Base-by-base conservation (phyloP, 192 early-diverging fungal species). In the Linnemannia elongata region DNA sequence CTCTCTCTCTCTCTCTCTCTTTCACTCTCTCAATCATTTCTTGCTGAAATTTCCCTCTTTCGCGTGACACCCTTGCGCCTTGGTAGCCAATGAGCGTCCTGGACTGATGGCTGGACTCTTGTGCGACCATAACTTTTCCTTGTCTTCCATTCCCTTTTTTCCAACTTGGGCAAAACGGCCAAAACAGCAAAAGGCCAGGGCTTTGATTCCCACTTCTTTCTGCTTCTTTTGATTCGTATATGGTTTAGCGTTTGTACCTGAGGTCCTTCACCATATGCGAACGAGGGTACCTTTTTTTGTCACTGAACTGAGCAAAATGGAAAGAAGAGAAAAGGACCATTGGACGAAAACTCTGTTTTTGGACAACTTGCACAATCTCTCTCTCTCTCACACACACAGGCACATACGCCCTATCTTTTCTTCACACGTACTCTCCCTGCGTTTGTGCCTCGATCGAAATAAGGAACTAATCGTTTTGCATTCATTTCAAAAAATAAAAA, bases 331-430 rank as follows among this genome's bases (percentile, higher is more conserved):
- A 66, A 60, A 66, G 13, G 60, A 30, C 60, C 30, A 24, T 66
- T 66, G 60, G 60, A 66, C 60, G 60, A 66, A 66, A 27, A 66
- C 60, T 33, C 60, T 66, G 30, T 27, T 66, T 66, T 66, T 66
- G 60, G 60, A 66, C 30, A 66, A 30, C 8, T 22, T 20, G 22
- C 20, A 22, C 54, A n/a, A n/a, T n/a, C n/a, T 8, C 0, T 9
- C 9, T 24, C 8, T 1, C n/a, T 10, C 57, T 33, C 57, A 63
- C 27, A 63, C 57, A 27, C n/a, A 10, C n/a, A n/a, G n/a, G n/a
- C n/a, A n/a, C n/a, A n/a, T n/a, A n/a, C n/a, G n/a, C n/a, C 57
- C 7, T 66, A 33, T 66, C 60, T 66, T 66, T 15, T 30, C 3
- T 33, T 33, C 60, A 66, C 60, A 66, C n/a, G 60, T 66, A 27